A percentile compares a stretch with the other conserved stretches of the same genome.
phyloP scores from a whole-genome alignment of 352 stramenopile genomes.

The Pythium apleroticum region DNA sequence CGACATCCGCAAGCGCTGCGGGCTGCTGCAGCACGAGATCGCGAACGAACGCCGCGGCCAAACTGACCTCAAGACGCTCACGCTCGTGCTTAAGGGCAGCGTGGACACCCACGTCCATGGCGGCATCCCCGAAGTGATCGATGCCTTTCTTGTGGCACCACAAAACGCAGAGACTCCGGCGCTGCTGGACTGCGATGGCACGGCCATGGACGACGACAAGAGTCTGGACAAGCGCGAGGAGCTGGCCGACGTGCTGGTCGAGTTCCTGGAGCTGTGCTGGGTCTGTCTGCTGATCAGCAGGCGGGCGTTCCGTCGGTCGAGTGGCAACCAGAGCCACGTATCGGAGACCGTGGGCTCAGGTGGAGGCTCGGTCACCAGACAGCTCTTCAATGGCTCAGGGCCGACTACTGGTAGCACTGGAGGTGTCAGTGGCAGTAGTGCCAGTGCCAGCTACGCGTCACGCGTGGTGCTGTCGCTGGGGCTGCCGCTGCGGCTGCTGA shows the following conservation, averaged over 20 bases:
- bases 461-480: not conserved
- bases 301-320: constrained; percentile 44
- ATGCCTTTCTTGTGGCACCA: constrained; percentile 47
- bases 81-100: constrained; percentile 76
- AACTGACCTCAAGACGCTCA: constrained; percentile 74
- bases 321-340: not conserved
- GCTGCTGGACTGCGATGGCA: constrained; percentile 38
- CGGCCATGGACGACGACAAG: constrained; percentile 32
- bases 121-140: constrained; percentile 69
- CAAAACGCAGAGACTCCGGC: not conserved
- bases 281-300: constrained; percentile 60
- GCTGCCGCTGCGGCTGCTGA: not conserved
- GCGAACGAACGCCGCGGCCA: constrained; percentile 42
- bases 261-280: constrained; percentile 61
- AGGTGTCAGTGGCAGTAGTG: not conserved
- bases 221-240: constrained; percentile 40
- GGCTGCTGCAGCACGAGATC: constrained; percentile 53
- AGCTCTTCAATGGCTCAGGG: not conserved
- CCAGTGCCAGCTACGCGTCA: not conserved
- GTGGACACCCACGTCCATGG: constrained; percentile 80
- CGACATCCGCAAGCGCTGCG: constrained; percentile 68
- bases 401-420: not conserved
- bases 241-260: constrained; percentile 53
- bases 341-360: not conserved
- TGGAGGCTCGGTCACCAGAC: not conserved